Evolutionary conservation across 2,329 filamentous ascomycete genomes (phyloP).

Genomic region (Fusarium sulawesiense): DNA sequence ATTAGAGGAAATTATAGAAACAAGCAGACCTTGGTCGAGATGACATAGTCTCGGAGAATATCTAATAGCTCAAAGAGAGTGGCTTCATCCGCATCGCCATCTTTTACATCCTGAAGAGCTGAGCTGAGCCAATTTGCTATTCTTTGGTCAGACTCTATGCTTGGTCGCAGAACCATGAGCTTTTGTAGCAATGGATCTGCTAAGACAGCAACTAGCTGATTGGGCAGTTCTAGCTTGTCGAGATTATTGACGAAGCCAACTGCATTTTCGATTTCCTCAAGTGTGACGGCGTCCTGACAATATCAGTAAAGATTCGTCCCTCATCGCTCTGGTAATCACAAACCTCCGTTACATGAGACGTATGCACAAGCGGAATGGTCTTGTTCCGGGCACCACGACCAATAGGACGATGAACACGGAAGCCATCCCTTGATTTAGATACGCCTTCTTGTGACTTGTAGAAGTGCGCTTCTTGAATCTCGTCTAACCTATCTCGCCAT

Average conservation of each 20-base stretch:
- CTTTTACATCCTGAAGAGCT: slow-evolving; percentile 65
- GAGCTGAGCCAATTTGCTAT: slow-evolving; percentile 70
- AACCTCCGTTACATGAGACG: slow-evolving; percentile 77
- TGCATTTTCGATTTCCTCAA: slow-evolving; percentile 83
- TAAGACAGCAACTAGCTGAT: slow-evolving; percentile 81
- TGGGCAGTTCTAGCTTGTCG: slow-evolving; percentile 83
- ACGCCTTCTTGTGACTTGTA: slow-evolving; percentile 58
- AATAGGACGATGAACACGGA: slow-evolving; percentile 69
- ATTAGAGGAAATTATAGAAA: not conserved
- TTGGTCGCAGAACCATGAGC: slow-evolving; percentile 73
- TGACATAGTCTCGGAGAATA: slow-evolving; percentile 66
- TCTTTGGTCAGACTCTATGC: slow-evolving; percentile 62
- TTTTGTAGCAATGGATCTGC: slow-evolving; percentile 84
- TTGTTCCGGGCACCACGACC: slow-evolving; percentile 48
- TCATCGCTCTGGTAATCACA: slow-evolving; percentile 27
- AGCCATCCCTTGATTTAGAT: slow-evolving; percentile 59
- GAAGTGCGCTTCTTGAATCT: slow-evolving; percentile 71
- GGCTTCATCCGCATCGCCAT: slow-evolving; percentile 62
- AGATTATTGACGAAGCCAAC: slow-evolving; percentile 76
- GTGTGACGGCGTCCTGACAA: slow-evolving; percentile 67
- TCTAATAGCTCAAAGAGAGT: slow-evolving; percentile 66
- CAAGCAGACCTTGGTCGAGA: slow-evolving; percentile 63
- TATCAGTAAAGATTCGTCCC: slow-evolving; percentile 23
- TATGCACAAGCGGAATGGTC: slow-evolving; percentile 76
- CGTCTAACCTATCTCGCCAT: slow-evolving; percentile 76